Percentiles rank a stretch among this genome's conserved stretches.
Conservation (phyloP, 192 early-diverging fungal species). For the Linnemannia schmuckeri region DNA sequence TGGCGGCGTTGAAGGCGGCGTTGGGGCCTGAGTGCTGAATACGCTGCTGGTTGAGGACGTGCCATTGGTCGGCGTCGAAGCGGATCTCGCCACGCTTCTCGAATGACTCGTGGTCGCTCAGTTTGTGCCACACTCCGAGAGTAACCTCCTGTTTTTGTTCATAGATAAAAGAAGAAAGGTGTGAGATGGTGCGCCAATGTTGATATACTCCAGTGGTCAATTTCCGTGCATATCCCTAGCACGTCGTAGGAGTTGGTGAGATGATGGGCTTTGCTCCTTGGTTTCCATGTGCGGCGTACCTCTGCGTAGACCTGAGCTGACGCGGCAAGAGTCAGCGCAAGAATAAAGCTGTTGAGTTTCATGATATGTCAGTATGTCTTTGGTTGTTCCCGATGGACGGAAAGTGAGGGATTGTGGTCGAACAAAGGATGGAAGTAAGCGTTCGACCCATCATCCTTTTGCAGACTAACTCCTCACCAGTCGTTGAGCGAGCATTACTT, state of each 20-base stretch:
- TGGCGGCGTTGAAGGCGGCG: constrained; percentile 1
- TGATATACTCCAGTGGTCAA: neutral
- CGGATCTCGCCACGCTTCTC: constrained; percentile 55
- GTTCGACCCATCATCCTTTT: neutral
- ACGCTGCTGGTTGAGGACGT: constrained; percentile 12
- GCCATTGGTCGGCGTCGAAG: constrained; percentile 34
- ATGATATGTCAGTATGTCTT: constrained; percentile 14
- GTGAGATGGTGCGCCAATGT: neutral
- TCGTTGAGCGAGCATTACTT: neutral
- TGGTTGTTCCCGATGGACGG: neutral
- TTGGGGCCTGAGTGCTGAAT: neutral
- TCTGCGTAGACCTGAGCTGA: constrained; percentile 49
- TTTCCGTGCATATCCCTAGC: neutral
- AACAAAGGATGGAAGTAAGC: neutral
- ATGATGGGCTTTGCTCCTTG: neutral
- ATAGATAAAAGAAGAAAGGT: neutral
- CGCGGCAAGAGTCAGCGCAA: constrained; percentile 40
- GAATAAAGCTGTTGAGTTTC: constrained; percentile 42
- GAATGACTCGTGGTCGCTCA: constrained; percentile 52
- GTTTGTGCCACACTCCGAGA: constrained; percentile 50
- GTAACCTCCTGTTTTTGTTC: constrained; percentile 40
- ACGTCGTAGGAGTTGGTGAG: neutral
- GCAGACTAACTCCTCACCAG: neutral
- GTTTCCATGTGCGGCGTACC: constrained; percentile 14
- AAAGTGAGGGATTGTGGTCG: neutral